Percentiles rank a stretch among this genome's conserved stretches.
Evolutionary conservation across 2,329 filamentous ascomycete species (phyloP).

Genomic region (Torrubiellomyces zombiae): DNA sequence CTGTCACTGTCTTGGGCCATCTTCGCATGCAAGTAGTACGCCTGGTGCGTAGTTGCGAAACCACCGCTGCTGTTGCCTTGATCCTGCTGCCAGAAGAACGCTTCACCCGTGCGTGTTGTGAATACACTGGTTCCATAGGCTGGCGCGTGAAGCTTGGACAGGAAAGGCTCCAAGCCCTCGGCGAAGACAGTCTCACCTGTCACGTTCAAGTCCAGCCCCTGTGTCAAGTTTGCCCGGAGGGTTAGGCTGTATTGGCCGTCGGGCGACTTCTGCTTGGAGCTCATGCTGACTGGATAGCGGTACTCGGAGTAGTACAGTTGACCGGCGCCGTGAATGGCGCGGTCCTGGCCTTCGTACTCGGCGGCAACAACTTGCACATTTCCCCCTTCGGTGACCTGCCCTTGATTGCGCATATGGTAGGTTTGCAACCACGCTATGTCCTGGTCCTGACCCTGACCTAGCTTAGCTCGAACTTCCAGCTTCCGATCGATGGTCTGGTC

Average conservation of each 20-base stretch:
- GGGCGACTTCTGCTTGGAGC: neutral
- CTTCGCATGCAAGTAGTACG: constrained; percentile 33
- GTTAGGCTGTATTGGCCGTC: constrained; percentile 5
- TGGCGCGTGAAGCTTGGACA: constrained; percentile 9
- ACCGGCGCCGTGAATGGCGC: neutral
- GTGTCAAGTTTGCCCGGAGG: constrained; percentile 18
- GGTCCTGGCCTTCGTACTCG: constrained; percentile 6
- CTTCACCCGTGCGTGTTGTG: constrained; percentile 41
- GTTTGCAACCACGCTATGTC: constrained; percentile 37
- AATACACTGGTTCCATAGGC: constrained; percentile 15
- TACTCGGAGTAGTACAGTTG: constrained; percentile 2
- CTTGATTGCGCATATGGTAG: constrained; percentile 35
- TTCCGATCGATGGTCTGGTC: constrained; percentile 35
- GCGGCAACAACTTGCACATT: constrained; percentile 19
- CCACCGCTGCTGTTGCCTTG: constrained; percentile 30
- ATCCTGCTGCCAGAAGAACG: constrained; percentile 31
- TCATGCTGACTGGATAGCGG: constrained; percentile 6
- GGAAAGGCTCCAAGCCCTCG: constrained; percentile 42
- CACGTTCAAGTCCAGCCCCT: constrained; percentile 22
- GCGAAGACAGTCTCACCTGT: constrained; percentile 31
- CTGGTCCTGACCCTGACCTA: constrained; percentile 17
- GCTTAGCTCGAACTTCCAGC: constrained; percentile 39
- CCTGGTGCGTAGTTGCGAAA: constrained; percentile 39
- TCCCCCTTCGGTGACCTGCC: constrained; percentile 23
- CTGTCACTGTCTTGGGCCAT: constrained; percentile 2